These are phyloP conservation scores for Mycena vitilis DNA, from an alignment of 768 basidiomycete genomes.

Conservation along the genomic window DNA sequence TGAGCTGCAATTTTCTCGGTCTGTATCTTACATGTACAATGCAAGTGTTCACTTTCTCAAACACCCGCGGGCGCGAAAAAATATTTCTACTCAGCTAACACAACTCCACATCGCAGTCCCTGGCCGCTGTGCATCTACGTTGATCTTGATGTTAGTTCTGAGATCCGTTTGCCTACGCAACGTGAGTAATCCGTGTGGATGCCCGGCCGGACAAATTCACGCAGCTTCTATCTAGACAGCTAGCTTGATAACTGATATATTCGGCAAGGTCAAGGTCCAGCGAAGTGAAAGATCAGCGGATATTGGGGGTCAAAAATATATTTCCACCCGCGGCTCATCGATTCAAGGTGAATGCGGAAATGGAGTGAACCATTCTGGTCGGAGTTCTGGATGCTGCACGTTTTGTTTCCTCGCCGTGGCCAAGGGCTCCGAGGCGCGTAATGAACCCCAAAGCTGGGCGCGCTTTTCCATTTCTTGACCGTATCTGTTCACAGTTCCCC, in stretches of 20 bases:
- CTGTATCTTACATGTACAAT: no score
- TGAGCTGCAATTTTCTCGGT: no score
- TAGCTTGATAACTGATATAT: neutral
- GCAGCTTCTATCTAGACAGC: neutral
- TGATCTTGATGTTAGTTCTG: neutral
- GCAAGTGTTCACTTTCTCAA: no score
- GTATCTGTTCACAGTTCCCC: neutral
- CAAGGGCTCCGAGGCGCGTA: neutral
- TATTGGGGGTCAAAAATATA: constrained; percentile 5
- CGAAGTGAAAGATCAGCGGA: constrained; percentile 8
- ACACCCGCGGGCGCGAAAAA: no score
- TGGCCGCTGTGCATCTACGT: no score
- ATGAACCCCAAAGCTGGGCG: neutral
- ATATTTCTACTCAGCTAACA: no score
- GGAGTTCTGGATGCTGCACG: neutral
- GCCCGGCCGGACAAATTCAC: neutral
- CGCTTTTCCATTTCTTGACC: neutral
- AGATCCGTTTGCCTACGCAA: no score
- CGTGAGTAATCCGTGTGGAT: neutral
- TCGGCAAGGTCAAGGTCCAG: neutral
- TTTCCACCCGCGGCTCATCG: constrained; percentile 7
- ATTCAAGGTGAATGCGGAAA: neutral
- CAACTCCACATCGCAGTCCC: no score
- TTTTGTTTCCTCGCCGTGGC: no score
- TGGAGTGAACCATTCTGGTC: neutral